Percentiles rank a stretch among this genome's conserved stretches.
These are phyloP conservation scores for Ceratobasidium sp. DNA, from an alignment of 1,284 basidiomycete genomes.

Conservation along the genomic window DNA sequence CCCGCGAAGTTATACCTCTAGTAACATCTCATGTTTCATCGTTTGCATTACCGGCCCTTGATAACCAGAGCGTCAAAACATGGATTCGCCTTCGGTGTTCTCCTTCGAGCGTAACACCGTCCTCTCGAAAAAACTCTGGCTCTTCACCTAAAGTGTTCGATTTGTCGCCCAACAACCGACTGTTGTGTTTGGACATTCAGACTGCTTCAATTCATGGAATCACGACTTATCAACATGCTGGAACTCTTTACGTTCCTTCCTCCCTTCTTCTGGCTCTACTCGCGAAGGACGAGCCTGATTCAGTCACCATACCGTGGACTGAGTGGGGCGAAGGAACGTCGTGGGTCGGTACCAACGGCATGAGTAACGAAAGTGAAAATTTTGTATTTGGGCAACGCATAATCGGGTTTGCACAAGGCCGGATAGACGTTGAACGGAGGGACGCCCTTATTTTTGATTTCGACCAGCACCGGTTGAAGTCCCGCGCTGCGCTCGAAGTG, in stretches of 20 bases:
- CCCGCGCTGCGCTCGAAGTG: too few species aligned
- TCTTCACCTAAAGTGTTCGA: background rate
- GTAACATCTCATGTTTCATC: constrained; percentile 11
- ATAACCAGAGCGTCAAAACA: background rate
- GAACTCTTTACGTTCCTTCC: constrained; percentile 6
- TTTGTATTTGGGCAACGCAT: constrained; percentile 39
- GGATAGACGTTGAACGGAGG: background rate
- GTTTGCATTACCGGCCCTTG: constrained; percentile 2
- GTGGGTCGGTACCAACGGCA: constrained; percentile 16
- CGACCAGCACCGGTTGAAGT: constrained; percentile 2
- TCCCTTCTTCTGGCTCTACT: background rate
- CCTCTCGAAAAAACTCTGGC: background rate
- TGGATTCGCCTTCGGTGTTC: background rate
- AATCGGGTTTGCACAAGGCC: background rate
- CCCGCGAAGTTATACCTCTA: background rate
- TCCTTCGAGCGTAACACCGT: constrained; percentile 12
- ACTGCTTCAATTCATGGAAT: background rate
- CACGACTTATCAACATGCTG: background rate
- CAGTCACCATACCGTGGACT: constrained; percentile 35
- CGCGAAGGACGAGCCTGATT: too few species aligned
- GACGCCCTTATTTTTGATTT: constrained; percentile 25
- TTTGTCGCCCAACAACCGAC: constrained; percentile 10
- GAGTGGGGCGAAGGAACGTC: constrained; percentile 13
- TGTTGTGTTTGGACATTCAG: constrained; percentile 12
- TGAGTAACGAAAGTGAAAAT: constrained; percentile 14